Percentiles rank a stretch among this genome's conserved stretches.
These are phyloP conservation scores for Tulasnella sp. DNA, from an alignment of 768 basidiomycete species.

Conservation along the genomic window DNA sequence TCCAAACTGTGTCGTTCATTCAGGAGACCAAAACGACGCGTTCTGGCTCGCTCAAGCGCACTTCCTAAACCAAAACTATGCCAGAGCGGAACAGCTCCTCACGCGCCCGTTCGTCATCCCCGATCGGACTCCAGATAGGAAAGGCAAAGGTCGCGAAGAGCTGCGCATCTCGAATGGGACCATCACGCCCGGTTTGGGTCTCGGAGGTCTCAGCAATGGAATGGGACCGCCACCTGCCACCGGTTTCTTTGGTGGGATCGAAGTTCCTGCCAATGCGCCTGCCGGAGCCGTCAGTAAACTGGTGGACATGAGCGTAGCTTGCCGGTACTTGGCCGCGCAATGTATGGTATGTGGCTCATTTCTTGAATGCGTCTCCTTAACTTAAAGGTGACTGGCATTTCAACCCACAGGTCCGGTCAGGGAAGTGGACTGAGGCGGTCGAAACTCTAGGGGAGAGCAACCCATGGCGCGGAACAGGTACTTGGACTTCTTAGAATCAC, in stretches of 20 bases:
- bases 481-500: conserved; percentile 16
- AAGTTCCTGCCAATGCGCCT: not conserved
- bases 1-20: not conserved
- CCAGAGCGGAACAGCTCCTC: conserved; percentile 83
- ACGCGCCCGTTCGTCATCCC: conserved; percentile 69
- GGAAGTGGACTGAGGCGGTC: conserved; percentile 83
- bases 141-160: conserved; percentile 17
- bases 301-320: conserved; percentile 90
- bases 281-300: conserved; percentile 27
- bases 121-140: conserved; percentile 27
- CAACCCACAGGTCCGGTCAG: conserved; percentile 55
- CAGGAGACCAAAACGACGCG: conserved; percentile 93
- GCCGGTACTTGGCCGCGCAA: conserved; percentile 92
- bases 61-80: conserved; percentile 92
- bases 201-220: not conserved
- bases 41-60: conserved; percentile 99
- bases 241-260: conserved; percentile 5
- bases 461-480: conserved; percentile 67
- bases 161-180: not conserved
- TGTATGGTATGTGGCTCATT: conserved; percentile 51
- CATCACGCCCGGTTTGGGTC: not conserved
- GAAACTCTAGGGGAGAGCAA: conserved; percentile 91
- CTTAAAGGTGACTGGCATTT: no score
- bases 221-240: not conserved
- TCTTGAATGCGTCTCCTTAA: not conserved